A percentile compares a stretch with the other conserved stretches of the same genome.
Evolutionary conservation across 148 eudicot species (phyloP).

Genomic region (Selenicereus undatus): DNA sequence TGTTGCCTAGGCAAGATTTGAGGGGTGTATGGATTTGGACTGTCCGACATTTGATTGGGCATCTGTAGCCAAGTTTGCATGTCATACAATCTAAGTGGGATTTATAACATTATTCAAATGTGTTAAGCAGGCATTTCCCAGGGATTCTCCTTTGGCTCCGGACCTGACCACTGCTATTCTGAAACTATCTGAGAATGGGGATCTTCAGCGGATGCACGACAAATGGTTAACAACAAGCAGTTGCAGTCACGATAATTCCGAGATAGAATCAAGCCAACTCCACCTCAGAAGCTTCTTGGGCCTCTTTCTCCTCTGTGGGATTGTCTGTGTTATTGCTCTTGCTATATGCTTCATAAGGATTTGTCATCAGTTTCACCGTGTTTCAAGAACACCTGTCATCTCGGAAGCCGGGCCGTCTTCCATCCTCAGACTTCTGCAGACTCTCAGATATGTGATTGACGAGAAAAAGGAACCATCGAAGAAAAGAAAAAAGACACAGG

Average conservation of each 20-base stretch:
- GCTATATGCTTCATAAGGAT: constrained; percentile 55
- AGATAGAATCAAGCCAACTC: constrained; percentile 77
- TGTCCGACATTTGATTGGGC: neutral
- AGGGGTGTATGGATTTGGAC: neutral
- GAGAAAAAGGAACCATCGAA: constrained; percentile 61
- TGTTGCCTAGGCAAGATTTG: neutral
- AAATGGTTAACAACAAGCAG: constrained; percentile 70
- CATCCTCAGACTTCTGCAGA: constrained; percentile 44
- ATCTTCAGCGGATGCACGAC: constrained; percentile 91
- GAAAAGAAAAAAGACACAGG: constrained; percentile 43
- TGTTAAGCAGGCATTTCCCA: constrained; percentile 72
- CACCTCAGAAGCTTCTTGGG: constrained; percentile 87
- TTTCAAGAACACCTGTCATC: constrained; percentile 19
- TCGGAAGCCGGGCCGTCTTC: constrained; percentile 35
- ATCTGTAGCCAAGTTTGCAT: neutral
- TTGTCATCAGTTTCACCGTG: constrained; percentile 34
- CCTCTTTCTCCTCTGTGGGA: constrained; percentile 69
- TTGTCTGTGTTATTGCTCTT: constrained; percentile 68
- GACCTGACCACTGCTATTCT: constrained; percentile 90
- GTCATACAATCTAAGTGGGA: neutral
- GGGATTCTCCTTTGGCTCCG: constrained; percentile 86
- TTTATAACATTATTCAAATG: neutral
- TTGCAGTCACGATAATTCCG: constrained; percentile 68
- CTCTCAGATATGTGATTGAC: constrained; percentile 65
- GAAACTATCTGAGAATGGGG: constrained; percentile 79